phyloP scores from a whole-genome alignment of 495 filamentous ascomycete species.

The Cudoniella acicularis region DNA sequence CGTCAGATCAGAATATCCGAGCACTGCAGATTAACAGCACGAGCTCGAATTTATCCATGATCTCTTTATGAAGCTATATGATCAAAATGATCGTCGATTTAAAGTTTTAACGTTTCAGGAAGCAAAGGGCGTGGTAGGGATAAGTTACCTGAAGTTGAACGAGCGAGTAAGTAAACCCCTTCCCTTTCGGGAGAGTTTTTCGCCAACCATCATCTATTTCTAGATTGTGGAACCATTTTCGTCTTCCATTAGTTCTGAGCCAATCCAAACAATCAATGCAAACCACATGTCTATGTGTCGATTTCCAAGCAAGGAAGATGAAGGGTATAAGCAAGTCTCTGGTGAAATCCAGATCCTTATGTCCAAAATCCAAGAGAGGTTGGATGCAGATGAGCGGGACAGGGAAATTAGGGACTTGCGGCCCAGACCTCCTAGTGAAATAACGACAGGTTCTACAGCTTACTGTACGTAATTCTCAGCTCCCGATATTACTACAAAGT shows the following conservation, averaged over 20 bases:
- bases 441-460: not conserved
- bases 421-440: too few species aligned
- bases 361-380: not conserved
- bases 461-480: slow-evolving; percentile 14
- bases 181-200: too few species aligned
- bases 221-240: slow-evolving; percentile 11
- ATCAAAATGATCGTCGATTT: slow-evolving; percentile 1
- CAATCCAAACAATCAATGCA: slow-evolving; percentile 12
- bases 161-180: slow-evolving; percentile 11
- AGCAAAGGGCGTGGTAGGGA: slow-evolving; percentile 4
- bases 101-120: slow-evolving; percentile 18
- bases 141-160: not conserved
- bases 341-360: not conserved
- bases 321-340: slow-evolving; percentile 12
- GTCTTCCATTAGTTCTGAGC: slow-evolving; percentile 12
- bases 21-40: slow-evolving; percentile 10
- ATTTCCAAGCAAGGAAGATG: slow-evolving; percentile 5
- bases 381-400: not conserved
- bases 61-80: slow-evolving; percentile 12
- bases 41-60: slow-evolving; percentile 15
- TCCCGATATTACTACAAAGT: too few species aligned
- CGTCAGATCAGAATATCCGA: slow-evolving; percentile 4
- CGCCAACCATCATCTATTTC: not conserved
- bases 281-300: slow-evolving; percentile 24
- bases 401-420: too few species aligned